These are phyloP conservation scores for Suhomyces atakaporum DNA, from an alignment of 1,139 yeast genomes.

Conservation along the genomic window DNA sequence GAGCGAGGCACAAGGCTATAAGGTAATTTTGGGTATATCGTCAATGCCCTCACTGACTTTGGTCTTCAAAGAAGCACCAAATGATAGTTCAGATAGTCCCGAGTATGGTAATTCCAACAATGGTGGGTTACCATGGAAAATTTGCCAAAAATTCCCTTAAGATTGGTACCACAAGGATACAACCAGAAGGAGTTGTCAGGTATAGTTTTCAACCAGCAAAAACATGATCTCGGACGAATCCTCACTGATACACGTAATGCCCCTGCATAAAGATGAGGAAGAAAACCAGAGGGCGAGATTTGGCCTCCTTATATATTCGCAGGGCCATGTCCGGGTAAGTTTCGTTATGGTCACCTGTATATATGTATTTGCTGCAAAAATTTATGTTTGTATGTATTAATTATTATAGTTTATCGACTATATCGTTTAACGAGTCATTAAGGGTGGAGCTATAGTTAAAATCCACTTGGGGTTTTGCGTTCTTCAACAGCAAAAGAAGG, in stretches of 20 bases:
- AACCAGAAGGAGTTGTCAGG: slow-evolving; percentile 92
- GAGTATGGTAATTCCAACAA: background rate
- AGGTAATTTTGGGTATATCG: slow-evolving; percentile 5
- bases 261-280: slow-evolving; percentile 97
- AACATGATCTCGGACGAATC: slow-evolving; percentile 99
- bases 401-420: no score
- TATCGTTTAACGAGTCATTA: background rate
- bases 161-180: slow-evolving; percentile 46
- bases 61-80: slow-evolving; percentile 42
- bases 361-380: slow-evolving; percentile 2
- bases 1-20: slow-evolving; percentile 75
- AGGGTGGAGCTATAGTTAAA: no score
- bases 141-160: slow-evolving; percentile 79
- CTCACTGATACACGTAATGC: slow-evolving; percentile 99
- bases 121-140: slow-evolving; percentile 1
- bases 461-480: background rate
- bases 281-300: slow-evolving; percentile 23
- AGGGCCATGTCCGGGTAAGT: slow-evolving; percentile 23
- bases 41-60: slow-evolving; percentile 30
- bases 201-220: slow-evolving; percentile 99
- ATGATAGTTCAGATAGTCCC: slow-evolving; percentile 2
- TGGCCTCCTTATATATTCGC: slow-evolving; percentile 19
- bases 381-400: no score
- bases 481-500: slow-evolving; percentile 6
- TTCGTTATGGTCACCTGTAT: slow-evolving; percentile 1